These are phyloP conservation scores for Neoascochyta sp. DNA, from an alignment of 2,329 filamentous ascomycete species.

Conservation along the genomic window DNA sequence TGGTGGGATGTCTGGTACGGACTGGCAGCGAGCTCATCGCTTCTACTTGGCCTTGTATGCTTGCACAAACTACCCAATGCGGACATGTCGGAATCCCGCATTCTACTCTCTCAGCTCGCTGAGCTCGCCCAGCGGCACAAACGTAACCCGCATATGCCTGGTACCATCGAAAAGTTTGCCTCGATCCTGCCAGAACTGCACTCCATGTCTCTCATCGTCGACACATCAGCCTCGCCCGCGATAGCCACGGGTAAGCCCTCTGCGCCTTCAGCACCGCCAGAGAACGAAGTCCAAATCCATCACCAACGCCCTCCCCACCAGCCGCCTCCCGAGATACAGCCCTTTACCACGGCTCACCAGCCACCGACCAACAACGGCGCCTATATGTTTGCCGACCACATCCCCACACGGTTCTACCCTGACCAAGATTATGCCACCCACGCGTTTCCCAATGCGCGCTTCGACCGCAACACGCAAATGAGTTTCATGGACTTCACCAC, in stretches of 20 bases:
- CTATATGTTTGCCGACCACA: conserved; percentile 30
- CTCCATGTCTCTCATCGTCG: conserved; percentile 30
- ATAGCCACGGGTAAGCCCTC: background rate
- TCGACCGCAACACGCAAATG: conserved; percentile 30
- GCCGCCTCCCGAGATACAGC: conserved; percentile 15
- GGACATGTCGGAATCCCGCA: conserved; percentile 27
- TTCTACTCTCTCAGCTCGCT: conserved; percentile 35
- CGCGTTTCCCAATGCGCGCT: conserved; percentile 16
- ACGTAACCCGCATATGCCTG: conserved; percentile 36
- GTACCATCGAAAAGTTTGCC: conserved; percentile 39
- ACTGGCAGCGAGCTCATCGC: conserved; percentile 36
- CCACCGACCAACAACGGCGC: conserved; percentile 24
- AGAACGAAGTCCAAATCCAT: conserved; percentile 4
- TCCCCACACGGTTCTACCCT: conserved; percentile 20
- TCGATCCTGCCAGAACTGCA: conserved; percentile 37
- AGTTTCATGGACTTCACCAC: conserved; percentile 37
- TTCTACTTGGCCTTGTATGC: conserved; percentile 40
- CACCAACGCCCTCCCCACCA: conserved; percentile 8
- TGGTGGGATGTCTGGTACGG: conserved; percentile 45
- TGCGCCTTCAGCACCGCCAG: conserved; percentile 1
- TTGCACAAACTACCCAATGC: conserved; percentile 15
- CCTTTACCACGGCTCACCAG: conserved; percentile 23
- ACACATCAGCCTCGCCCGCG: conserved; percentile 8
- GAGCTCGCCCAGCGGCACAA: conserved; percentile 31
- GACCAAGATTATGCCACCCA: conserved; percentile 14